Conservation (phyloP, 2,329 filamentous ascomycete species). For the Proliferodiscus dingleyae region DNA sequence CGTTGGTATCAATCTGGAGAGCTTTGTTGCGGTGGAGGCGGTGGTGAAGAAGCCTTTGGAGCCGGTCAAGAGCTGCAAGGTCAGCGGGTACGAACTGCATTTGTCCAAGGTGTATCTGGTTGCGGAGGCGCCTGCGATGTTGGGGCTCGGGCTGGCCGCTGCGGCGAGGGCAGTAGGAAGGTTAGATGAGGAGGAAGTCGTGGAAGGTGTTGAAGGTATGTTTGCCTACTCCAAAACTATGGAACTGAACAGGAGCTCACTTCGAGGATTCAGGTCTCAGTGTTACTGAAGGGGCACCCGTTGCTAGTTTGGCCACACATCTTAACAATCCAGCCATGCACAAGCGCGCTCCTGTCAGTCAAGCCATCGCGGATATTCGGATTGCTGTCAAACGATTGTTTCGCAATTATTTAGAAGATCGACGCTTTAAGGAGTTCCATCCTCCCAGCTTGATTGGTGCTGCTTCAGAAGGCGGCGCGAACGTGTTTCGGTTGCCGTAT, state of each 20-base stretch:
- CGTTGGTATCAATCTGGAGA: slow-evolving; percentile 69
- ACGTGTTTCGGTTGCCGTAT: slow-evolving; percentile 87
- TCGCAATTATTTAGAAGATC: slow-evolving; percentile 69
- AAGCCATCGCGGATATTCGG: slow-evolving; percentile 63
- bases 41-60: slow-evolving; percentile 76
- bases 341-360: slow-evolving; percentile 84
- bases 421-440: slow-evolving; percentile 78
- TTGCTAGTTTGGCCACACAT: slow-evolving; percentile 51
- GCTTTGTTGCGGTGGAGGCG: slow-evolving; percentile 76
- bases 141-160: slow-evolving; percentile 53
- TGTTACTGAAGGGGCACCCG: slow-evolving; percentile 52
- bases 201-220: slow-evolving; percentile 39
- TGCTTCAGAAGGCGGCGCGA: slow-evolving; percentile 86
- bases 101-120: slow-evolving; percentile 80
- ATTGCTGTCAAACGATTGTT: slow-evolving; percentile 54
- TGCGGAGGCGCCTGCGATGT: slow-evolving; percentile 53
- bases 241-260: too few relatives aligned
- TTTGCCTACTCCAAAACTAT: too few relatives aligned
- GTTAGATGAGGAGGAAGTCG: slow-evolving; percentile 50
- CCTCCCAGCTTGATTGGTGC: slow-evolving; percentile 85
- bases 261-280: slow-evolving; percentile 29
- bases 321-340: slow-evolving; percentile 92
- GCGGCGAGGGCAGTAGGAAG: slow-evolving; percentile 52
- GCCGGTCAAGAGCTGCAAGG: slow-evolving; percentile 80
- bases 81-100: slow-evolving; percentile 80